Conservation (phyloP, 169 alveolate species). For the Eimeria tenella region DNA sequence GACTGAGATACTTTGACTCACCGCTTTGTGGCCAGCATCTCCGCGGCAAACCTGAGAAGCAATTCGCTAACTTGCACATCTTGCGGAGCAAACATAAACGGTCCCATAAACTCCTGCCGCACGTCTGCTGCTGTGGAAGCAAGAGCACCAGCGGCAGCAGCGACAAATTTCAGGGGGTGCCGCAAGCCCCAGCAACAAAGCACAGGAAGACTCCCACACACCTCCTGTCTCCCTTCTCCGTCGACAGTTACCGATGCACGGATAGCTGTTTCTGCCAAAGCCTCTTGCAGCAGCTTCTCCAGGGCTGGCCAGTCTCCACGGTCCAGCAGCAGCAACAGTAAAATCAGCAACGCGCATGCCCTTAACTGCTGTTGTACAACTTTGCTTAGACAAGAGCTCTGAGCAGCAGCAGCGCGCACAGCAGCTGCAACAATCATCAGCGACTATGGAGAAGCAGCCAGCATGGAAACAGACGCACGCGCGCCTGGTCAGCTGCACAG, state of each 20-base stretch:
- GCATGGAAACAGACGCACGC: background rate
- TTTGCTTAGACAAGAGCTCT: conserved; percentile 17
- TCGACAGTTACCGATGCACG: background rate
- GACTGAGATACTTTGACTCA: background rate
- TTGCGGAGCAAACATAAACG: conserved; percentile 16
- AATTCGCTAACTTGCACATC: conserved; percentile 47
- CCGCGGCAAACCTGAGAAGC: conserved; percentile 60
- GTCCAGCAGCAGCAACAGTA: conserved; percentile 53
- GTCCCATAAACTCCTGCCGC: conserved; percentile 52
- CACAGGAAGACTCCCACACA: conserved; percentile 47
- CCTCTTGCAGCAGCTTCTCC: conserved; percentile 51
- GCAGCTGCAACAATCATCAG: background rate
- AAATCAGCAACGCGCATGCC: conserved; percentile 52
- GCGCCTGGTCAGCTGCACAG: too few relatives aligned
- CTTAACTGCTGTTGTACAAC: conserved; percentile 51
- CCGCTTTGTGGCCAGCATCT: conserved; percentile 45
- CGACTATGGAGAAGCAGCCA: background rate
- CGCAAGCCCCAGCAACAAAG: conserved; percentile 67
- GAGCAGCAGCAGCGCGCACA: conserved; percentile 40
- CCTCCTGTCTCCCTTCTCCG: conserved; percentile 39
- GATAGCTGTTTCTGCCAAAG: conserved; percentile 51
- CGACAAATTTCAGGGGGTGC: conserved; percentile 28
- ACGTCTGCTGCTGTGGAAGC: conserved; percentile 55
- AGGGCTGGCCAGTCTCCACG: conserved; percentile 61
- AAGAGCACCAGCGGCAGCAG: conserved; percentile 64